Evolutionary conservation across 768 basidiomycete species (phyloP), one percentile per base, ranked within the genome.

Genomic region (Boletus vinaceobasis): DNA sequence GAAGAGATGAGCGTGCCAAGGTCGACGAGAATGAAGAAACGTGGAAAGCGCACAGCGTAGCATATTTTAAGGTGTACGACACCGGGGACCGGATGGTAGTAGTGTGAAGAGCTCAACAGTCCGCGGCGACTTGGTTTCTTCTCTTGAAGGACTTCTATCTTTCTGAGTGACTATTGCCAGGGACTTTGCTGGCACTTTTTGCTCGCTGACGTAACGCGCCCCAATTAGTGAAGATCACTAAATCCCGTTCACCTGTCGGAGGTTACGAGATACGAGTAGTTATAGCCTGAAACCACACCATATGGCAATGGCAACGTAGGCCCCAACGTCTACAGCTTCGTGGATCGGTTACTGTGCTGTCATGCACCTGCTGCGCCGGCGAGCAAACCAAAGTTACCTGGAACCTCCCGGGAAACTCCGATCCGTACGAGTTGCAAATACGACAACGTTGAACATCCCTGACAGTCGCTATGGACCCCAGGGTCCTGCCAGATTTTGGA

Each of bases 101-200:
- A 44, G 42, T 43, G 37, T 55, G 57, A 55, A 55, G 36, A 13
- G 38, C 33, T 27, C 19, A 14, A 53, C 37, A 7, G 37, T 48
- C 54, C 52, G 45, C 66, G 66, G 64, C 15, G 47, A 61, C 52
- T 46, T 48, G 27, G 2, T 10, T 49, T 35, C 56, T 60, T 63
- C 58, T 55, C 46, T 45, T 14, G 29, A 55, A 37, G 43, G 31
- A 52, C 14, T 15, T 32, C 47, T 42, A 57, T 63, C 66, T 40
- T 46, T 62, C 26, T 5, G 53, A 55, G n/a, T n/a, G n/a, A n/a
- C n/a, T n/a, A n/a, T n/a, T n/a, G n/a, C n/a, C n/a, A n/a, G n/a
- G n/a, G n/a, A n/a, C n/a, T n/a, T n/a, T n/a, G n/a, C 32, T 32
- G 19, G 38, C 48, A 43, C 43, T 14, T 43, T 35, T 38, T 39